These are phyloP conservation scores for Calonectria leucothoes DNA, from an alignment of 2,329 filamentous ascomycete species.

Conservation along the genomic window DNA sequence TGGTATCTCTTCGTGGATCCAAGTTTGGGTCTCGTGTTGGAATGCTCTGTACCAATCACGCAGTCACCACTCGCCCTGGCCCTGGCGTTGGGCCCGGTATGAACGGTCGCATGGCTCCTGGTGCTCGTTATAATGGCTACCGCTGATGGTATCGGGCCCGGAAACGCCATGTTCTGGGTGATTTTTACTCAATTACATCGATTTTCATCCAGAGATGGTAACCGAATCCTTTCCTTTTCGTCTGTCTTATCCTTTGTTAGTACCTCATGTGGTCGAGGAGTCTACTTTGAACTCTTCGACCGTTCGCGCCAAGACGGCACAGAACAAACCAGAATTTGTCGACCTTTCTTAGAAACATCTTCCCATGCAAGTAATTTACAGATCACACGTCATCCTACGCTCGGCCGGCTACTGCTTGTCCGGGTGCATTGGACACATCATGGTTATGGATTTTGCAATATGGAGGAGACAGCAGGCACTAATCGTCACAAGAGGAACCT, in stretches of 20 bases:
- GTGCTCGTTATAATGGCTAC: conserved; percentile 69
- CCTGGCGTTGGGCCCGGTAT: conserved; percentile 80
- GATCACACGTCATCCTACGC: conserved; percentile 70
- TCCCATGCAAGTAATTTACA: conserved; percentile 64
- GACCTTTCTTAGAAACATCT: conserved; percentile 61
- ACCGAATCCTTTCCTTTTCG: conserved; percentile 11
- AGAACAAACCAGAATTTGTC: conserved; percentile 58
- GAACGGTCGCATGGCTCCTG: conserved; percentile 66
- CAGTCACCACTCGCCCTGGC: conserved; percentile 87
- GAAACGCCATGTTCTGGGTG: not conserved
- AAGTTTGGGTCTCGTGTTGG: conserved; percentile 98
- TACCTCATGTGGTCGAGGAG: conserved; percentile 37
- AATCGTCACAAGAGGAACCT: conserved; percentile 33
- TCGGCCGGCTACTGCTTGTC: conserved; percentile 59
- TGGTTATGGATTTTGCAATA: conserved; percentile 71
- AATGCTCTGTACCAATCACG: conserved; percentile 98
- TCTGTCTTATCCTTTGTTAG: conserved; percentile 40
- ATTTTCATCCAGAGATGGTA: conserved; percentile 5
- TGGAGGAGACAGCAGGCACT: conserved; percentile 50
- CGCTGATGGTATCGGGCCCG: conserved; percentile 53
- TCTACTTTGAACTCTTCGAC: conserved; percentile 44
- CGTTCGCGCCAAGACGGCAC: conserved; percentile 48
- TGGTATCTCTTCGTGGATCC: conserved; percentile 97
- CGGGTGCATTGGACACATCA: conserved; percentile 71
- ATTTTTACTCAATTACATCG: not conserved